These are phyloP conservation scores for Picochlorum costavermella DNA, from an alignment of 139 green algal species.

Conservation along the genomic window DNA sequence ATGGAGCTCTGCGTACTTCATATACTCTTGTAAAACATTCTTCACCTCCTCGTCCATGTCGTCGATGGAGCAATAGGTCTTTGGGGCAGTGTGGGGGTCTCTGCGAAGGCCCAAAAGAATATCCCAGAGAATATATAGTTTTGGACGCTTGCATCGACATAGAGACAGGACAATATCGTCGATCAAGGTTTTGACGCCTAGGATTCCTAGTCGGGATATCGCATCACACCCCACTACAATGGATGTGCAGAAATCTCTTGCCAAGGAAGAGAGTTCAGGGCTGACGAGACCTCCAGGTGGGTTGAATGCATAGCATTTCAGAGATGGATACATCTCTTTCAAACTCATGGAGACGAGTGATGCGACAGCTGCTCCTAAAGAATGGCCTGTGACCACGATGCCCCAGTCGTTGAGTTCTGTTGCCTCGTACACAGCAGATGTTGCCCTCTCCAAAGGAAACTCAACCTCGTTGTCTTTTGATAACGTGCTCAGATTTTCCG, in stretches of 20 bases:
- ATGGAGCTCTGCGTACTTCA: background rate
- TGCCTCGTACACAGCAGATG: constrained; percentile 11
- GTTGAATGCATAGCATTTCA: constrained; percentile 39
- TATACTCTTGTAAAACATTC: background rate
- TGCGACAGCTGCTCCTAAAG: constrained; percentile 37
- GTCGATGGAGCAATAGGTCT: background rate
- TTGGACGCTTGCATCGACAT: constrained; percentile 32
- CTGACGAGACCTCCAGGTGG: constrained; percentile 35
- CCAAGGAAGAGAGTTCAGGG: constrained; percentile 19
- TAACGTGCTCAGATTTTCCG: background rate
- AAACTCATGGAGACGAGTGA: constrained; percentile 39
- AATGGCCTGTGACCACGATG: constrained; percentile 42
- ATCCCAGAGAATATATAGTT: constrained; percentile 29
- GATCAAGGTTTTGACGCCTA: constrained; percentile 35
- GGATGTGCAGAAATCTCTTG: constrained; percentile 31
- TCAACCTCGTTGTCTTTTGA: background rate
- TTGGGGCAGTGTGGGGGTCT: constrained; percentile 8
- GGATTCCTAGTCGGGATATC: constrained; percentile 22
- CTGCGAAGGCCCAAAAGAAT: constrained; percentile 22
- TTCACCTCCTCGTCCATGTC: background rate
- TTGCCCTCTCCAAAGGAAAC: background rate
- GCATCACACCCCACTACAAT: constrained; percentile 41
- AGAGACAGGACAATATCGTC: constrained; percentile 45
- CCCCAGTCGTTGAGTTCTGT: constrained; percentile 23
- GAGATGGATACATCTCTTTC: constrained; percentile 20